These are phyloP conservation scores for Dunaliella primolecta DNA, from an alignment of 139 green algal species.

Conservation along the genomic window DNA sequence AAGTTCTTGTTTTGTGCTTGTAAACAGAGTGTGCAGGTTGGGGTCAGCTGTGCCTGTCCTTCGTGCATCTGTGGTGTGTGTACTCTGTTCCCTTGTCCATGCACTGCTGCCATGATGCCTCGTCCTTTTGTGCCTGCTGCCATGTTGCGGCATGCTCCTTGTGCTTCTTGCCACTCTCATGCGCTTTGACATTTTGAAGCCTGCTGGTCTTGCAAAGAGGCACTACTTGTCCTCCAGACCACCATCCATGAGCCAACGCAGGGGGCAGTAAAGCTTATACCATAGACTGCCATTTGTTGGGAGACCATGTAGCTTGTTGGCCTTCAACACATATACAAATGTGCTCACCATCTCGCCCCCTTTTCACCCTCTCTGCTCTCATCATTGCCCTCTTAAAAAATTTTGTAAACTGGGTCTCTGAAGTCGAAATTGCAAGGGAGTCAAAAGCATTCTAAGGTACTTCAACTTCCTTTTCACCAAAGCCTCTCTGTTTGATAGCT, in stretches of 20 bases:
- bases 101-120: background rate
- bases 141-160: background rate
- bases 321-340: too few relatives aligned
- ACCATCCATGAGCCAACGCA: too few relatives aligned
- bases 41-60: background rate
- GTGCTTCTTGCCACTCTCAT: too few relatives aligned
- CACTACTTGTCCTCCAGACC: too few relatives aligned
- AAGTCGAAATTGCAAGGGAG: background rate
- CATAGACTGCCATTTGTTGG: too few relatives aligned
- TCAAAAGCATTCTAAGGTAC: background rate
- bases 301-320: too few relatives aligned
- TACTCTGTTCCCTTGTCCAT: background rate
- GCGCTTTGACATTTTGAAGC: too few relatives aligned
- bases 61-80: background rate
- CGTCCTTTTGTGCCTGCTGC: background rate
- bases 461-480: background rate
- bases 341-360: background rate
- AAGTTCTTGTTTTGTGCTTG: background rate
- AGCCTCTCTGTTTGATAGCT: background rate
- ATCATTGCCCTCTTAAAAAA: too few relatives aligned
- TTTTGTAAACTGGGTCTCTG: background rate
- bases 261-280: too few relatives aligned
- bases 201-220: too few relatives aligned
- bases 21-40: background rate
- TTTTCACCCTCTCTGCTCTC: background rate